Conservation (phyloP, 495 filamentous ascomycete genomes). For the Glarea lozoyensis region DNA sequence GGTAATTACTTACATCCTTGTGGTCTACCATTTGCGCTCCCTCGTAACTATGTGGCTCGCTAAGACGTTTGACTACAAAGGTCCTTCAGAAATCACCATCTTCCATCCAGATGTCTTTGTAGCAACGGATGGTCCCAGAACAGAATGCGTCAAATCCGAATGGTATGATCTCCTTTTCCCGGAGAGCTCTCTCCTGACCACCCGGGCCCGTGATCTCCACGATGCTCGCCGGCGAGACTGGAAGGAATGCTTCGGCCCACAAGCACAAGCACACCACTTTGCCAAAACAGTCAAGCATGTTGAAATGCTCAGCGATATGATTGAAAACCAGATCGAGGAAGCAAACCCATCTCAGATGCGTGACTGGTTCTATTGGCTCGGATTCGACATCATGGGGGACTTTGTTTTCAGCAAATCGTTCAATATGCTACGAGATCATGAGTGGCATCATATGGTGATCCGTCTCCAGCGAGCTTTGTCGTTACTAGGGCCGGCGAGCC, state of each 20-base stretch:
- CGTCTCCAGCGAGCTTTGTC: background rate
- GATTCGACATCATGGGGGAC: conserved; percentile 19
- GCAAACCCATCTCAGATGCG: conserved; percentile 20
- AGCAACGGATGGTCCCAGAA: conserved; percentile 24
- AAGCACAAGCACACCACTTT: conserved; percentile 1
- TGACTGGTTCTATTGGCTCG: conserved; percentile 27
- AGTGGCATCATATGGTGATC: conserved; percentile 18
- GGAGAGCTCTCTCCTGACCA: conserved; percentile 27
- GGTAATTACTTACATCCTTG: conserved; percentile 8
- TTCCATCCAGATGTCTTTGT: conserved; percentile 23
- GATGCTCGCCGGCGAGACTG: conserved; percentile 26
- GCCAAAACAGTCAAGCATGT: conserved; percentile 4
- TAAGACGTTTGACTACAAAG: background rate
- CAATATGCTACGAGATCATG: conserved; percentile 28
- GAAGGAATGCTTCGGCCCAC: conserved; percentile 22
- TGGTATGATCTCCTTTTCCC: conserved; percentile 39
- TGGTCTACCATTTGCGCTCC: no score
- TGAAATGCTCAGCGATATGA: conserved; percentile 22
- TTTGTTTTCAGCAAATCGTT: conserved; percentile 18
- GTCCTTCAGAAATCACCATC: conserved; percentile 29
- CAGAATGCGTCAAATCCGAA: conserved; percentile 27
- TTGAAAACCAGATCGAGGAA: conserved; percentile 20
- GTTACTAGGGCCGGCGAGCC: background rate
- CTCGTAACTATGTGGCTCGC: no score
- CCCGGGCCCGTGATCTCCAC: conserved; percentile 24